Percentiles rank a stretch among this genome's conserved stretches.
Conservation (phyloP, 1,139 yeast genomes). For the Yamadazyma epiphylla region DNA sequence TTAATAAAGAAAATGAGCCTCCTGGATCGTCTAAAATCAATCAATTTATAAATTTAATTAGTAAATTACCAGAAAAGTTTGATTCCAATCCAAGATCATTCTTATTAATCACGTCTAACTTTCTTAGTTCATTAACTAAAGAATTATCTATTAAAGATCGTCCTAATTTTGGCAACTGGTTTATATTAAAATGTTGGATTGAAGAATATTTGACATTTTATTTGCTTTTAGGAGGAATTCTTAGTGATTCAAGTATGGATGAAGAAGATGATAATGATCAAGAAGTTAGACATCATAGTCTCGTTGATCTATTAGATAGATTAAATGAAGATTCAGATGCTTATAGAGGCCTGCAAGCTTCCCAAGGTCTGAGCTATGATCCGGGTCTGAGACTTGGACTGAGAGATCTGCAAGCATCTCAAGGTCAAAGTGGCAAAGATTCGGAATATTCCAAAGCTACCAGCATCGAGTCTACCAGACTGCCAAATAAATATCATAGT, state of each 20-base stretch:
- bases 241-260: too few relatives aligned
- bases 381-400: too few relatives aligned
- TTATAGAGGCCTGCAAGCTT: too few relatives aligned
- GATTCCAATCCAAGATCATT: conserved; percentile 55
- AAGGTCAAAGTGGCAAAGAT: background rate
- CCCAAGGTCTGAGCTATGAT: too few relatives aligned
- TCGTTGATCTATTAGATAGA: too few relatives aligned
- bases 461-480: too few relatives aligned
- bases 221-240: conserved; percentile 67
- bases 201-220: conserved; percentile 71
- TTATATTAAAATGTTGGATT: conserved; percentile 74
- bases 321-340: too few relatives aligned
- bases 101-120: conserved; percentile 49
- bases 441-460: background rate
- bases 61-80: conserved; percentile 45
- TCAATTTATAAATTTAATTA: conserved; percentile 21
- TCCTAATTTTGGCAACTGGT: conserved; percentile 70
- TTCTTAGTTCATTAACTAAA: conserved; percentile 61
- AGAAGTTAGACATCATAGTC: too few relatives aligned
- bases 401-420: background rate
- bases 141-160: conserved; percentile 49
- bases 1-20: too few relatives aligned
- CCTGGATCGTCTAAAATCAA: conserved; percentile 6
- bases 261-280: too few relatives aligned
- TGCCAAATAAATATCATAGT: background rate